These are phyloP conservation scores for Ophiosphaerella korrae DNA, from an alignment of 2,329 filamentous ascomycete genomes.

Conservation along the genomic window DNA sequence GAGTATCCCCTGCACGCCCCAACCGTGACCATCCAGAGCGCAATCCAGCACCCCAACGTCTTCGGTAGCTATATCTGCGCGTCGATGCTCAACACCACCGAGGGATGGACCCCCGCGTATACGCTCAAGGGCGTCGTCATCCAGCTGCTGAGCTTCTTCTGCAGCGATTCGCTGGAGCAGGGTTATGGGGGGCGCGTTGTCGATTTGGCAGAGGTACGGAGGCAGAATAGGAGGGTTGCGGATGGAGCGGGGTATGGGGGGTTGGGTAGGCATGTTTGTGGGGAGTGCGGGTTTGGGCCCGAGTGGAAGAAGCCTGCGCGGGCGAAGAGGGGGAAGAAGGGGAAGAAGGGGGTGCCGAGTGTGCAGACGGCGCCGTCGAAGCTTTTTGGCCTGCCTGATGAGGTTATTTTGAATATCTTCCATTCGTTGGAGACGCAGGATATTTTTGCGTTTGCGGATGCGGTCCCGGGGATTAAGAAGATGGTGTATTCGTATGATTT, in stretches of 20 bases:
- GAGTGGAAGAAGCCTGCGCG: background rate
- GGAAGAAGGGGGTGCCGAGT: background rate
- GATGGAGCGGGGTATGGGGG: too few species aligned
- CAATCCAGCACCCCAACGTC: slow-evolving; percentile 55
- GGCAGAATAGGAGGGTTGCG: background rate
- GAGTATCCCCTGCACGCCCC: slow-evolving; percentile 52
- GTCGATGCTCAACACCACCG: slow-evolving; percentile 50
- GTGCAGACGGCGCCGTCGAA: slow-evolving; percentile 10
- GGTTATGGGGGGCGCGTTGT: slow-evolving; percentile 27
- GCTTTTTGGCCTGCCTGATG: slow-evolving; percentile 47
- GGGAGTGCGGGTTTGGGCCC: background rate
- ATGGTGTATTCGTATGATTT: slow-evolving; percentile 44
- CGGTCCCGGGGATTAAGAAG: slow-evolving; percentile 44
- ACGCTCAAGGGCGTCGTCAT: slow-evolving; percentile 58
- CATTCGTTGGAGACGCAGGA: slow-evolving; percentile 36
- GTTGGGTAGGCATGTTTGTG: background rate
- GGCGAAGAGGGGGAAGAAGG: background rate
- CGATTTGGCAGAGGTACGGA: slow-evolving; percentile 27
- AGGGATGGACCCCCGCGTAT: slow-evolving; percentile 57
- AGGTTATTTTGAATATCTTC: slow-evolving; percentile 46
- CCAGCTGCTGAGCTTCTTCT: slow-evolving; percentile 60
- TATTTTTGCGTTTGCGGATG: slow-evolving; percentile 45
- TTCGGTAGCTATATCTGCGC: slow-evolving; percentile 54
- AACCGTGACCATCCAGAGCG: slow-evolving; percentile 48
- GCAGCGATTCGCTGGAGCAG: slow-evolving; percentile 55